Percentiles rank a stretch among this genome's conserved stretches.
These are phyloP conservation scores for Acmispon strigosus DNA, from an alignment of 306 rosid genomes.

Conservation along the genomic window DNA sequence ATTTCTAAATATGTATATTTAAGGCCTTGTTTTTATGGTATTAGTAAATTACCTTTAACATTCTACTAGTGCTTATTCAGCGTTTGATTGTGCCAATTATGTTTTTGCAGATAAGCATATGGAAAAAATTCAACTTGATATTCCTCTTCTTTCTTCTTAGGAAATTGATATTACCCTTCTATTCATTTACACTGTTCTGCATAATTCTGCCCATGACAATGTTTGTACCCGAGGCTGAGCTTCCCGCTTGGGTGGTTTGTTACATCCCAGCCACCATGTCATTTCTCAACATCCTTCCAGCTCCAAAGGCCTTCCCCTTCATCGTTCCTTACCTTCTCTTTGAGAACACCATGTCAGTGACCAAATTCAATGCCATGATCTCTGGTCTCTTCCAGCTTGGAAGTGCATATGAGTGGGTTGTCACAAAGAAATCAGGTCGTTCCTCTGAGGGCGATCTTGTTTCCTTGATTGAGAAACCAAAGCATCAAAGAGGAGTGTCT, in stretches of 20 bases:
- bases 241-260: constrained; percentile 87
- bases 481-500: constrained; percentile 52
- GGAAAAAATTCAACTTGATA: constrained; percentile 88
- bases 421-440: constrained; percentile 87
- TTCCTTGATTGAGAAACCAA: constrained; percentile 54
- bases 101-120: constrained; percentile 65
- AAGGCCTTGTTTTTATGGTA: not conserved
- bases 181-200: constrained; percentile 85
- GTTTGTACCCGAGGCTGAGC: constrained; percentile 83
- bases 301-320: constrained; percentile 88
- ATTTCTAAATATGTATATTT: not conserved
- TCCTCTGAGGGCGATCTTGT: constrained; percentile 85
- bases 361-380: constrained; percentile 93
- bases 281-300: constrained; percentile 84
- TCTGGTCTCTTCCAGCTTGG: constrained; percentile 89
- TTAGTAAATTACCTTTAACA: not conserved
- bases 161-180: constrained; percentile 78
- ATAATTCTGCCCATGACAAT: constrained; percentile 94
- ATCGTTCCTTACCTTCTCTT: constrained; percentile 93
- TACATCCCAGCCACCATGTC: constrained; percentile 88
- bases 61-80: not conserved
- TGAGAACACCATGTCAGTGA: constrained; percentile 91
- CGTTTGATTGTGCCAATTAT: not conserved
- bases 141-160: constrained; percentile 88
- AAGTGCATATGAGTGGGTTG: constrained; percentile 93